Base-by-base conservation (phyloP, 169 alveolate genomes). In the Perkinsus marinus region DNA sequence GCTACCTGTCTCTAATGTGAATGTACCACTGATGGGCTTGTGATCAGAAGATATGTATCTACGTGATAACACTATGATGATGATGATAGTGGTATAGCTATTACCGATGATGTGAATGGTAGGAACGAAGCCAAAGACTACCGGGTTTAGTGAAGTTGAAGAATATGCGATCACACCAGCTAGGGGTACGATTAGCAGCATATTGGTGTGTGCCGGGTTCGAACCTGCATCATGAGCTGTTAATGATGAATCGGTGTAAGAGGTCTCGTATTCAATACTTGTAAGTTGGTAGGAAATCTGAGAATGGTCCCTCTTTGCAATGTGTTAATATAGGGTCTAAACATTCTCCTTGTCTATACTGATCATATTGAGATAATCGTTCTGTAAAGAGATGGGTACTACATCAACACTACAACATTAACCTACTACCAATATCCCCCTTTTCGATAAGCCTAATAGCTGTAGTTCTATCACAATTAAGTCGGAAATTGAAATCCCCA, bases 111-210 rank as follows among this genome's bases (percentile, higher is more conserved):
- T 57, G 79, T 57, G 79, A 57, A 57, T 57, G 79, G 22, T 57
- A 57, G 26, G 79, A 57, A 2, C 79, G 26, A 0, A 57, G 34
- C 79, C 79, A 57, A 2, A 57, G 34, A 57, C 79, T 57, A 30
- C 79, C 79, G 34, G 79, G 79, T 57, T 57, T 57, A 16, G 79
- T 57, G 22, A 57, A 57, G 22, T 57, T 57, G 0, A 93, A 79
- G 34, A 97, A 92, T 39, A 97, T 95, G 93, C 99, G 93, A 95
- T 97, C 99, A 89, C 97, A 95, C 96, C 97, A 97, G 0, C 98
- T 95, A 43, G 99, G 99, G 0, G 95, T 93, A 93, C 99, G 95
- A 36, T 96, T 94, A 39, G 94, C 34, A 57, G 79, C 79, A 57
- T 57, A 57, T 57, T 57, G 79, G 22, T 57, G 79, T 57, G 79